Evolutionary conservation across 495 filamentous ascomycete species (phyloP).

Genomic region (Oleoguttula mirabilis): DNA sequence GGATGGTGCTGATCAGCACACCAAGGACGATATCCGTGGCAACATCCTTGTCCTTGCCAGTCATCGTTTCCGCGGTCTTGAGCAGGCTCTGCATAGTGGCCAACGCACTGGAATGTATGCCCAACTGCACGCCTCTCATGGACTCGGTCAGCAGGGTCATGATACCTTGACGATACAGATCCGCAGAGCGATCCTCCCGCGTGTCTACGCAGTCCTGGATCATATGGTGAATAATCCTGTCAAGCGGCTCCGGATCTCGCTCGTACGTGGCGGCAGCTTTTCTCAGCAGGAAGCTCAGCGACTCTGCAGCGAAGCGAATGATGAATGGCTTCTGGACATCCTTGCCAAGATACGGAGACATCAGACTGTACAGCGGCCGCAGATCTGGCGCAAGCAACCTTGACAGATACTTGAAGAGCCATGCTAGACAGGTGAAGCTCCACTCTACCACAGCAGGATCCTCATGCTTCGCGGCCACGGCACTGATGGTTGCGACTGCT

Average conservation of each 20-base stretch:
- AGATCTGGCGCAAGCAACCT: conserved; percentile 74
- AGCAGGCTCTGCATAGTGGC: conserved; percentile 58
- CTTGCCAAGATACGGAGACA: conserved; percentile 78
- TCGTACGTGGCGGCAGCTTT: conserved; percentile 68
- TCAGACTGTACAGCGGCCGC: conserved; percentile 65
- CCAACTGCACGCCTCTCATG: conserved; percentile 67
- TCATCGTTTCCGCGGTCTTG: not conserved
- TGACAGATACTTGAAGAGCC: conserved; percentile 93
- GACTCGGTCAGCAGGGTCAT: conserved; percentile 86
- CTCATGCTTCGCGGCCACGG: conserved; percentile 48
- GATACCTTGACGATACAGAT: conserved; percentile 68
- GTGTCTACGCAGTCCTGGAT: conserved; percentile 49
- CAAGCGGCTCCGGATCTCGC: conserved; percentile 55
- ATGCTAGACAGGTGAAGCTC: conserved; percentile 89
- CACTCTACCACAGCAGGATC: conserved; percentile 82
- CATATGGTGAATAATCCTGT: conserved; percentile 54
- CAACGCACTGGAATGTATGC: conserved; percentile 66
- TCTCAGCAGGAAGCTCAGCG: conserved; percentile 82
- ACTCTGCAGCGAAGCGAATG: conserved; percentile 82
- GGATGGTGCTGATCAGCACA: conserved; percentile 64
- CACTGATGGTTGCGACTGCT: conserved; percentile 54
- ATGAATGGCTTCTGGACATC: conserved; percentile 71
- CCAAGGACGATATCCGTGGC: conserved; percentile 50
- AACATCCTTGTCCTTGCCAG: not conserved
- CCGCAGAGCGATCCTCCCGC: conserved; percentile 22